Evolutionary conservation across 768 basidiomycete genomes (phyloP).

Genomic region (Tricholomella constricta): DNA sequence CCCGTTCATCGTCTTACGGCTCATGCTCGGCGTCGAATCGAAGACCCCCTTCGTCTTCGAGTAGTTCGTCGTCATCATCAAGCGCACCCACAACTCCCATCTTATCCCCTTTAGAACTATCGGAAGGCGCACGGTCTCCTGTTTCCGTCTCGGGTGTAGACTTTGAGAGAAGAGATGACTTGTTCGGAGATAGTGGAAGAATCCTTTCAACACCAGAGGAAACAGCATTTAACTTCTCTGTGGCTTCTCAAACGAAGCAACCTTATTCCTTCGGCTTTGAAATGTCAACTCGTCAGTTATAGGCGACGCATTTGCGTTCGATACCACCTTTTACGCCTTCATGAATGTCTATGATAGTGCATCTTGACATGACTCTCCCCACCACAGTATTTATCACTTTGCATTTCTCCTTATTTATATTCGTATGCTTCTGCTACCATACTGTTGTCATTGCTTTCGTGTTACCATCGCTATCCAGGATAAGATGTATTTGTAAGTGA

Average conservation of each 20-base stretch:
- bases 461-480: background rate
- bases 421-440: background rate
- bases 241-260: background rate
- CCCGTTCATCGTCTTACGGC: slow-evolving; percentile 9
- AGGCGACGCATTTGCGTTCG: no score
- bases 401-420: slow-evolving; percentile 1
- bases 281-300: no score
- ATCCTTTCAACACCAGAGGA: background rate
- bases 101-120: background rate
- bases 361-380: slow-evolving; percentile 14
- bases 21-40: slow-evolving; percentile 9
- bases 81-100: slow-evolving; percentile 17
- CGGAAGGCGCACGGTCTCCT: background rate
- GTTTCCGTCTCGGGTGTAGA: slow-evolving; percentile 11
- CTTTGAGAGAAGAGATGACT: slow-evolving; percentile 4
- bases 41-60: slow-evolving; percentile 18
- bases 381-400: background rate
- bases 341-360: slow-evolving; percentile 23
- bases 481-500: slow-evolving; percentile 4
- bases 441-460: background rate
- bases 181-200: background rate
- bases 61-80: slow-evolving; percentile 12
- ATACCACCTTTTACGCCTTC: no score
- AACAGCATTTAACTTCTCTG: background rate
- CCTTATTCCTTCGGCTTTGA: background rate